Base-by-base conservation (phyloP, 192 early-diverging fungal species). In the Obelidium mucronatum region DNA sequence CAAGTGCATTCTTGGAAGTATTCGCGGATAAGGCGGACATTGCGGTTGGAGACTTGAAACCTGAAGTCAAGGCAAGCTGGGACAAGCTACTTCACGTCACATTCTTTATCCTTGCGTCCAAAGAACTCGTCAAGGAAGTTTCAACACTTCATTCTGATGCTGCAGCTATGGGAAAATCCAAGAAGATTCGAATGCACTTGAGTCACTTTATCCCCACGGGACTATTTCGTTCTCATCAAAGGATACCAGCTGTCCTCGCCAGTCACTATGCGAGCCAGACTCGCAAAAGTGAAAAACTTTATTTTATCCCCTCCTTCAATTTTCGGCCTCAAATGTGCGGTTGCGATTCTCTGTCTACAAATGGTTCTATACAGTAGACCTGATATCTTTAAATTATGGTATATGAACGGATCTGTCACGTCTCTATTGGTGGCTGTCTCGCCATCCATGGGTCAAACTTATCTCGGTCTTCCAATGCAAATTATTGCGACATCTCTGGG, bases 371-470 rank as follows among this genome's bases (percentile, higher is more conserved):
- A 42, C 59, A 63, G 24, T 28, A 31, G 40, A 4, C 72, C 59
- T 17, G n/a, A 19, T 55, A 33, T 73, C 48, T 78, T 73, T 61
- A 22, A 78, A 48, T 24, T 19, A 5, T 78, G 77, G 77, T 72
- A 48, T 39, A 56, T 78, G 40, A 30, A 28, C 5, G 60, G 53
- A 26, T 17, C 59, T 35, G n/a, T 78, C 22, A 55, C 67, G 44
- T 48, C 69, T 8, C 19, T 78, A 11, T 34, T 78, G 6, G 77
- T 78, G 22, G 67, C 69, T 2, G 40, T 78, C 39, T 60, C 69
- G 6, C 77, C 77, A 2, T 64, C 58, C 2, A 33, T 78, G 42
- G 77, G 77, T 3, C 76, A 73, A 63, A 78, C 68, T 35, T 71
- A 73, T 54, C 37, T 64, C 30, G 59, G 67, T 37, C 60, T 71